A percentile compares a stretch with the other conserved stretches of the same genome.
phyloP scores from a whole-genome alignment of 768 basidiomycete species.

The Trametes cinnabarina region DNA sequence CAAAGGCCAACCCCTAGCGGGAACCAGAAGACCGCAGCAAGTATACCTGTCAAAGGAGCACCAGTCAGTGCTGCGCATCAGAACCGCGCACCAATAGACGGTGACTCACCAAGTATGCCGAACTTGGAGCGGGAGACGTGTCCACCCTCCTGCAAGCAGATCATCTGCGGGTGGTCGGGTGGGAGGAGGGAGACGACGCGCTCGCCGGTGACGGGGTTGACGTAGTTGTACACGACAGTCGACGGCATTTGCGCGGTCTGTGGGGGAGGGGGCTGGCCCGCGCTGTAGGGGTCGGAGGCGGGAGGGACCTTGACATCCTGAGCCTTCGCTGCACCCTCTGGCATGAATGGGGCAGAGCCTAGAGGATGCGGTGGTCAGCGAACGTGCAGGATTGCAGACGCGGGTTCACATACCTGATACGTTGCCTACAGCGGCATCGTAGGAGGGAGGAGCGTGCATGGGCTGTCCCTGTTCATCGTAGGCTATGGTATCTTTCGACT shows the following conservation, averaged over 20 bases:
- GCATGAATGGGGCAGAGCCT: constrained; percentile 23
- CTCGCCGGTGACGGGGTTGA: constrained; percentile 52
- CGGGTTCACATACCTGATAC: constrained; percentile 14
- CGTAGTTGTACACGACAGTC: constrained; percentile 66
- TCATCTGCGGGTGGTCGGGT: constrained; percentile 80
- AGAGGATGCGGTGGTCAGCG: neutral
- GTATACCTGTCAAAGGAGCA: constrained; percentile 47
- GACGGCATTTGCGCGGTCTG: constrained; percentile 31
- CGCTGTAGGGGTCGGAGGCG: neutral
- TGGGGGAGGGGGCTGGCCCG: constrained; percentile 1
- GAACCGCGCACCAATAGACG: neutral
- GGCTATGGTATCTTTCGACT: constrained; percentile 4
- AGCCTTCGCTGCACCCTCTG: constrained; percentile 16
- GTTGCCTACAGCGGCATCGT: constrained; percentile 25
- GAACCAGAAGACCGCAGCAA: constrained; percentile 87
- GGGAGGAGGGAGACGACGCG: constrained; percentile 57
- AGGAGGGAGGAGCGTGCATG: constrained; percentile 29
- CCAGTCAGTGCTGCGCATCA: neutral
- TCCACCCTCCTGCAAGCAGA: constrained; percentile 75
- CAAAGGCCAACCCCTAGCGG: constrained; percentile 79
- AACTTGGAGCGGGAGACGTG: constrained; percentile 64
- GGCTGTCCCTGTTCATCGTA: constrained; percentile 10
- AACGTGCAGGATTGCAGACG: neutral
- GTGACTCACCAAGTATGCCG: constrained; percentile 52
- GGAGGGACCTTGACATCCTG: constrained; percentile 24